These are phyloP conservation scores for Anaeromyces robustus DNA, from an alignment of 192 early-diverging fungal genomes.

Conservation along the genomic window DNA sequence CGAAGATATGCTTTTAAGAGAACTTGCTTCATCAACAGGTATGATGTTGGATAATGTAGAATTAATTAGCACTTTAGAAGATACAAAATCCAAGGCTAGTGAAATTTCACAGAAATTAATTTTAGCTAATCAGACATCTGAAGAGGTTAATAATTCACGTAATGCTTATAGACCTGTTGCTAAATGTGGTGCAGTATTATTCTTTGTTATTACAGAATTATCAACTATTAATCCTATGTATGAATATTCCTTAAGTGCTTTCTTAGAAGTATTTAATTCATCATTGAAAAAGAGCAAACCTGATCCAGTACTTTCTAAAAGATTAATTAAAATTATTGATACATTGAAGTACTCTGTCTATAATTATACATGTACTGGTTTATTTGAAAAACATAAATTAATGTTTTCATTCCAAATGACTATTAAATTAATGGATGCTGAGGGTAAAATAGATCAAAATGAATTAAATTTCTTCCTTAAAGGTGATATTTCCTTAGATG, in stretches of 20 bases:
- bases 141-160: conserved; percentile 38
- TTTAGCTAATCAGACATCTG: conserved; percentile 42
- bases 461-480: conserved; percentile 48
- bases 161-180: conserved; percentile 38
- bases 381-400: conserved; percentile 45
- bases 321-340: conserved; percentile 34
- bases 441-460: conserved; percentile 25
- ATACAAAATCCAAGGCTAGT: conserved; percentile 42
- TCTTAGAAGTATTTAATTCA: conserved; percentile 33
- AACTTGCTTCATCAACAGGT: conserved; percentile 40
- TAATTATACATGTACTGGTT: conserved; percentile 43
- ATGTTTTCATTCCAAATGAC: conserved; percentile 53
- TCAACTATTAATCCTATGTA: conserved; percentile 51
- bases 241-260: conserved; percentile 35
- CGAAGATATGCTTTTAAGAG: conserved; percentile 37
- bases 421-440: conserved; percentile 38
- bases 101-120: conserved; percentile 42
- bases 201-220: conserved; percentile 40
- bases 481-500: conserved; percentile 40
- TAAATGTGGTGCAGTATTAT: conserved; percentile 40
- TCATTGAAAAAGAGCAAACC: conserved; percentile 39
- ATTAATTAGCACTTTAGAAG: conserved; percentile 37
- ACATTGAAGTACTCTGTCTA: conserved; percentile 44
- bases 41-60: conserved; percentile 47
- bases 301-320: conserved; percentile 29